phyloP scores from a whole-genome alignment of 23 red algal species.

The Gracilaria vermiculophylla region DNA sequence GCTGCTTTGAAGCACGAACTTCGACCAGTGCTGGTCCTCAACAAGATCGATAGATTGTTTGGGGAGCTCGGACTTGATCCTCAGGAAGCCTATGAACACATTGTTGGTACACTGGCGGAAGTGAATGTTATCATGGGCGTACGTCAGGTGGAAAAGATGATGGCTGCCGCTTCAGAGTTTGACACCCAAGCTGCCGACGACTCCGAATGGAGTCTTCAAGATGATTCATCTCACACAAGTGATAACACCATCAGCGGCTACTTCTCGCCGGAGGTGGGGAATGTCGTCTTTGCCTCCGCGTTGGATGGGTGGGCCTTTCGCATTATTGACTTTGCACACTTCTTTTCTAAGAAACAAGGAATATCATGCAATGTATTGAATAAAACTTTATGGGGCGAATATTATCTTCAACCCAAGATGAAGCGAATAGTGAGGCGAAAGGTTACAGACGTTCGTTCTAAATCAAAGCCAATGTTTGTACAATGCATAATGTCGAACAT shows the following conservation, averaged over 20 bases:
- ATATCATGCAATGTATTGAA: constrained; percentile 66
- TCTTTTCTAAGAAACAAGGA: constrained; percentile 76
- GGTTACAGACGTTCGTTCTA: constrained; percentile 17
- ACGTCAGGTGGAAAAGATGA: constrained; percentile 74
- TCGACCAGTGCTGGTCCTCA: constrained; percentile 88
- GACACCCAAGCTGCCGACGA: constrained; percentile 6
- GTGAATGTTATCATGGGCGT: constrained; percentile 95
- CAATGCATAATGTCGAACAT: constrained; percentile 91
- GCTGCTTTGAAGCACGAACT: constrained; percentile 72
- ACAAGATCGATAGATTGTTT: constrained; percentile 95
- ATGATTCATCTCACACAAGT: not conserved
- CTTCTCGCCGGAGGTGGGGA: constrained; percentile 90
- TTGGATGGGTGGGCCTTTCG: constrained; percentile 99
- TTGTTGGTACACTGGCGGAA: constrained; percentile 80
- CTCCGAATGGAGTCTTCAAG: constrained; percentile 47
- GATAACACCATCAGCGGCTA: constrained; percentile 42
- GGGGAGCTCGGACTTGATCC: constrained; percentile 74
- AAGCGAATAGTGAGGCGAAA: constrained; percentile 74
- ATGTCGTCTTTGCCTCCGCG: constrained; percentile 96
- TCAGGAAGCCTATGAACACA: constrained; percentile 80
- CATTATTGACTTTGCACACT: constrained; percentile 77
- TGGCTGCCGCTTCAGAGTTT: constrained; percentile 48
- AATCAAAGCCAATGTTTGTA: constrained; percentile 88
- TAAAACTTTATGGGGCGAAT: constrained; percentile 96
- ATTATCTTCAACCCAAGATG: constrained; percentile 76